Base-by-base conservation (phyloP, 495 filamentous ascomycete species). In the Penicillium subrubescens region DNA sequence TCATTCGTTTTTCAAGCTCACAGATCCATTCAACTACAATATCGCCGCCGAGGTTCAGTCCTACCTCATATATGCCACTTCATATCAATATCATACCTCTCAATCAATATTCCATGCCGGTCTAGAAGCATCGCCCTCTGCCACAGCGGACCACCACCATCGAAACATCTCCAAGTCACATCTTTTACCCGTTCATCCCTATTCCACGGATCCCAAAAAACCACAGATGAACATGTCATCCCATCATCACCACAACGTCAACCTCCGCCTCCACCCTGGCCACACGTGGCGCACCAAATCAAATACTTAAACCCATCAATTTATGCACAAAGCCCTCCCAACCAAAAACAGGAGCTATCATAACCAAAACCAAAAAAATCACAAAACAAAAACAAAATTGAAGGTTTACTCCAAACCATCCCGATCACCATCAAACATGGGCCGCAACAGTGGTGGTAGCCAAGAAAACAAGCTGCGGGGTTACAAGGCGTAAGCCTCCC, bases 401-500 rank as follows among this genome's bases (percentile, higher is more conserved):
- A 60, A 60, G 11, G 43, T 57, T 19, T 25, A 50, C 35, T 57
- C 52, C 39, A 62, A 52, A 39, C 41, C 12, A 63, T 43, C 41
- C 23, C 8, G 19, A 56, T 23, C 53, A 56, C 53, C 53, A 35
- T 39, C 51, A 39, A 19, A 50, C n/a, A 67, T 67, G 60, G 59
- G 31, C 17, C 44, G 43, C 14, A 8, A 27, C 23, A 46, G n/a
- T 33, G 5, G 31, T 25, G 61, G 41, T 27, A 59, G 34, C 55
- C 31, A 27, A 21, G 65, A 67, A 37, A 65, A 65, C 62, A 68
- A 65, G 51, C 66, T 65, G 21, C 62, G 62, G 6, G 66, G 69
- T 10, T 71, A 64, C 60, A 69, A 71, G 52, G 69, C 66, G 66
- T 69, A 51, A 31, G 55, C 51, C n/a, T 31, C 1, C 14, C 51